Base-by-base conservation (phyloP, 441 rosid species). In the Syzygium syzygioides region DNA sequence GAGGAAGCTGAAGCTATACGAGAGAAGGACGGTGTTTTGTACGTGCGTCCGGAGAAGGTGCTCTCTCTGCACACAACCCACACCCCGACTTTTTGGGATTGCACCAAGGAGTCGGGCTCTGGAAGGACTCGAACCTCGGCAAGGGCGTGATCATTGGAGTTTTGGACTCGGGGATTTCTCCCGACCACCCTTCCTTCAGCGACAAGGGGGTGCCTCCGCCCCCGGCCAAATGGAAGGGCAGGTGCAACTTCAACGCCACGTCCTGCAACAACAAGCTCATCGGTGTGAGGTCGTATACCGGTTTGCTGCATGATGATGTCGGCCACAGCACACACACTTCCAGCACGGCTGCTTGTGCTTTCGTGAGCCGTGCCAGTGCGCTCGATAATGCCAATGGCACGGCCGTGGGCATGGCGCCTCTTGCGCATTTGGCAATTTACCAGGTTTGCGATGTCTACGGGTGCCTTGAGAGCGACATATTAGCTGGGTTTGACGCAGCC, bases 241-340 rank as follows among this genome's bases (percentile, higher is more conserved):
- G 26, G 26, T 68, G 79, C 19, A 28, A 68, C 26, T 34, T 34
- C 79, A 37, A 68, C 12, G 48, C 26, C 14, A 34, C 4, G 48
- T 68, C 79, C 13, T 68, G 79, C 79, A 68, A 34, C 50, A 68
- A 34, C 48, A 68, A 68, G 79, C 79, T 68, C 79, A 68, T 34
- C 4, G 48, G 79, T 19, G 48, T 2, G 2, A 68, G 79, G 32
- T 83, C 14, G 13, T 25, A 15, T 14, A 25, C 14, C 0, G 28
- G n/a, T 19, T 28, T 18, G 0, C 62, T 62, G 3, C 7, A n/a
- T 25, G 57, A 85, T 18, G 5, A n/a, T 0, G 59, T 52, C 0
- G 37, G 57, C 32, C 86, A 85, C 3, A 48, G 37, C 15, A 85
- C 41, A 11, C 86, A 85, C 86, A 85, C 86, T 8, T 68, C 79